Base-by-base conservation (phyloP, 345 rosid genomes). In the Erucastrum elatum region DNA sequence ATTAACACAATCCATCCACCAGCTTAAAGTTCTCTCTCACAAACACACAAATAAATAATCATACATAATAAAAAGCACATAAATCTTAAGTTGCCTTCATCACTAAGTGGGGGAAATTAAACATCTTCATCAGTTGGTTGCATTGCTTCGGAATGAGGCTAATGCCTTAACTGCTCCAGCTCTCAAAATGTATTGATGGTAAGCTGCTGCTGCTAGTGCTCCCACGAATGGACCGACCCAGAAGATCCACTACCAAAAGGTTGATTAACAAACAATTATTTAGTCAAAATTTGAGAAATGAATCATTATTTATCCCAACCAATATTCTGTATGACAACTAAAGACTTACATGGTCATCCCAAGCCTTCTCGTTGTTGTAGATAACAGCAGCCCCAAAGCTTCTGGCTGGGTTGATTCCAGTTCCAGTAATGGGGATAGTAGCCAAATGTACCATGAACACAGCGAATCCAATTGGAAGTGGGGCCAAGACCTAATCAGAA, bases 341-440 rank as follows among this genome's bases (percentile, higher is more conserved):
- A 34, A 21, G 4, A 44, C 79, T 73, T 74, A 82, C 84, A 0
- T 82, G 94, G 62, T 90, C 90, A 77, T 90, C 90, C 94, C 94
- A 90, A n/a, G 71, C 82, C 72, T 86, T 87, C 27, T 78, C 76
- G 16, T 82, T 69, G 87, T 88, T 86, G 87, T 29, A 86, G 81
- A 90, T 88, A 39, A 90, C 94, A 44, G 94, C 92, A 72, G 92
- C 94, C 37, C 94, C 94, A 61, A 90, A 85, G 86, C 94, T 90
- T 79, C 92, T 84, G 0, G 94, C 92, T 2, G 94, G 94, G 87
- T 90, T 90, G 67, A 90, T 90, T 9, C 94, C 94, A 33, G 94
- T 90, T 33, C 94, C 94, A 9, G 94, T 90, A 51, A 90, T 86
- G 74, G 94, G 94, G 70, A 90, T 90, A 6, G 94, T 90, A 25